phyloP scores from a whole-genome alignment of 1,139 yeast genomes.

The Kodamaea arcana region DNA sequence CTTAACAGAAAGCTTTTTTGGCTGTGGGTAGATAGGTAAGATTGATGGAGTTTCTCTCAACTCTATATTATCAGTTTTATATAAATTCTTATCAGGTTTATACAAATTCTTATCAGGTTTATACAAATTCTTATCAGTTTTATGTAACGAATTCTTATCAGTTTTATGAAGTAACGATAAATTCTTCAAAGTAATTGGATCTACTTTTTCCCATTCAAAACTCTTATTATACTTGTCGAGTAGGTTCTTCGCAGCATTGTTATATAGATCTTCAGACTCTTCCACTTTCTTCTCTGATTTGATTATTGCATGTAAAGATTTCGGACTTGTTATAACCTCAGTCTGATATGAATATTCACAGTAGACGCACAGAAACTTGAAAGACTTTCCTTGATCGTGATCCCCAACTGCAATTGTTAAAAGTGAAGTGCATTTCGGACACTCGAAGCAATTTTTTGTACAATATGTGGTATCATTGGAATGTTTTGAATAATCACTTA shows the following conservation, averaged over 20 bases:
- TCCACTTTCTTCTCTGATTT: conserved; percentile 14
- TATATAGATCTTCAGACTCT: conserved; percentile 1
- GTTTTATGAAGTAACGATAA: background rate
- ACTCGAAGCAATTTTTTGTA: conserved; percentile 36
- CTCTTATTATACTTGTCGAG: background rate
- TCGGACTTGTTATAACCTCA: conserved; percentile 30
- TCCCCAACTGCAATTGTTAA: conserved; percentile 25
- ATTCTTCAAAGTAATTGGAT: conserved; percentile 1
- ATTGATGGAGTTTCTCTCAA: background rate
- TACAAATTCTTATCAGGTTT: background rate
- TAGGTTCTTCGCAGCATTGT: conserved; percentile 1
- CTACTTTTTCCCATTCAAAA: conserved; percentile 1
- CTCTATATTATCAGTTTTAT: background rate
- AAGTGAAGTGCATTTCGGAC: conserved; percentile 33
- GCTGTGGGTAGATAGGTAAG: conserved; percentile 17
- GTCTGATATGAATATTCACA: conserved; percentile 31
- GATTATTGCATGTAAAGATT: conserved; percentile 29
- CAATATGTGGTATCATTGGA: conserved; percentile 23
- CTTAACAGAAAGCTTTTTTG: conserved; percentile 24
- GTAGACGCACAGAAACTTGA: conserved; percentile 29
- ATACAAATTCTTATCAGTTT: no score
- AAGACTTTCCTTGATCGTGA: conserved; percentile 27
- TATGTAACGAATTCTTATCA: background rate
- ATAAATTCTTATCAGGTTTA: background rate
- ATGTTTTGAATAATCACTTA: conserved; percentile 27